Evolutionary conservation across 108 stramenopile genomes (phyloP).

Genomic region (Parietichytrium sp.): DNA sequence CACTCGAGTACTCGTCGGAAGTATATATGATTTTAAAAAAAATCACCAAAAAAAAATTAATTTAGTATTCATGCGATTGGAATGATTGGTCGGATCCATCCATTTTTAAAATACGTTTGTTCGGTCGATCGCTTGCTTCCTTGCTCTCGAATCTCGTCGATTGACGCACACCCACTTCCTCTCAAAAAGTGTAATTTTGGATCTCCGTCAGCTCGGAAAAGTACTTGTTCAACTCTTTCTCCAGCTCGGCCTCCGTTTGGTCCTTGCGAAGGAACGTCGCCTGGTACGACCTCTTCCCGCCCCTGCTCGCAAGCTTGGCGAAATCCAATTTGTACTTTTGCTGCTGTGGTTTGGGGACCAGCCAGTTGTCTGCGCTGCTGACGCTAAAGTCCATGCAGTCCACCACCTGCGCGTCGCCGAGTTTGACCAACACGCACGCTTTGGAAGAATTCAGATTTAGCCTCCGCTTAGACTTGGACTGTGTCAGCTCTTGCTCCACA

Average conservation of each 20-base stretch:
- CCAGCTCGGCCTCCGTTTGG: background rate
- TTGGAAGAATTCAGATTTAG: background rate
- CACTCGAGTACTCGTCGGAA: too few species aligned
- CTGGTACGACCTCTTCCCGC: background rate
- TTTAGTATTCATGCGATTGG: too few species aligned
- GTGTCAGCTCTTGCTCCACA: background rate
- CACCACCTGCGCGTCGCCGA: background rate
- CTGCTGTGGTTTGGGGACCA: background rate
- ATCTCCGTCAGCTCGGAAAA: conserved; percentile 9
- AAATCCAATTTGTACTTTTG: too few species aligned
- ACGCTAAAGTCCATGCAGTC: conserved; percentile 28
- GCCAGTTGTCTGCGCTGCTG: too few species aligned
- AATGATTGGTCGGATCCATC: too few species aligned
- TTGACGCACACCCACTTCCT: too few species aligned
- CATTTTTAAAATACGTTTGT: too few species aligned
- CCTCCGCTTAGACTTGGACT: background rate
- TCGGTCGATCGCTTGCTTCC: too few species aligned
- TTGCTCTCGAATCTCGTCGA: too few species aligned
- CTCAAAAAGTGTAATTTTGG: background rate
- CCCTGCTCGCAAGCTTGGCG: background rate
- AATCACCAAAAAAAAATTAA: too few species aligned
- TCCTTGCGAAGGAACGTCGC: background rate
- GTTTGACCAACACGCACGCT: background rate
- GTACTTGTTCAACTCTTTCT: background rate
- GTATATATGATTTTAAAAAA: too few species aligned